Evolutionary conservation across 2,329 filamentous ascomycete species (phyloP).

Genomic region (Scedosporium minutisporum): DNA sequence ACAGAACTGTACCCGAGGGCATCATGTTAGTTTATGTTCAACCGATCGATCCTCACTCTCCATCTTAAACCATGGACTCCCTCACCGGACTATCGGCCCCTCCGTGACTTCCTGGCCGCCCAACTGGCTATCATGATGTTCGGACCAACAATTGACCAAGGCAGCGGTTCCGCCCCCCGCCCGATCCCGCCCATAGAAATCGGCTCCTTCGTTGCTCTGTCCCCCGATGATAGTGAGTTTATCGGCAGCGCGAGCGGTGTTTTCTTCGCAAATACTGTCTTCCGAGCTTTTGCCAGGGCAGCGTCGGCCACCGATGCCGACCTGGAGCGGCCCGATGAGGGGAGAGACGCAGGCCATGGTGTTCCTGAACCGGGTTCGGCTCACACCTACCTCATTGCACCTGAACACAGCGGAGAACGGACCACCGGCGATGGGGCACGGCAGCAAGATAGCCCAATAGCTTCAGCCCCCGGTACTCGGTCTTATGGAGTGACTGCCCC

Average conservation of each 20-base stretch:
- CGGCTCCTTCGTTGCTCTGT: conserved; percentile 6
- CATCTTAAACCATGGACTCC: too few species aligned
- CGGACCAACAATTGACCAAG: too few species aligned
- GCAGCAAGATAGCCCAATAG: too few species aligned
- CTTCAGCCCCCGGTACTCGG: not conserved
- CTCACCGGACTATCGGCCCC: too few species aligned
- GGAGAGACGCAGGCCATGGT: not conserved
- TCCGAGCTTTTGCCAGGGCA: conserved; percentile 34
- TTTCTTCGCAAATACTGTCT: conserved; percentile 44
- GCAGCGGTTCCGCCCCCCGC: not conserved
- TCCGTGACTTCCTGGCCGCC: too few species aligned
- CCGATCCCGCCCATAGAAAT: conserved; percentile 8
- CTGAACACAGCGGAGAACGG: conserved; percentile 7
- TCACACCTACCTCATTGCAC: conserved; percentile 11
- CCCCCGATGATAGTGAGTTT: conserved; percentile 28
- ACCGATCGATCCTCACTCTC: too few species aligned
- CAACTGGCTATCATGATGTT: too few species aligned
- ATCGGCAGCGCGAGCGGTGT: conserved; percentile 42
- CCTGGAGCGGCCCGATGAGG: not conserved
- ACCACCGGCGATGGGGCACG: not conserved
- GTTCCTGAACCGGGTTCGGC: conserved; percentile 11
- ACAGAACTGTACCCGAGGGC: too few species aligned
- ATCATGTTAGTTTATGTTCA: too few species aligned
- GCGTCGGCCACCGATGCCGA: conserved; percentile 12
- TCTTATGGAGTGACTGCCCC: not conserved